A percentile compares a stretch with the other conserved stretches of the same genome.
Conservation (phyloP, 495 filamentous ascomycete species). For the Usnea hakonensis region DNA sequence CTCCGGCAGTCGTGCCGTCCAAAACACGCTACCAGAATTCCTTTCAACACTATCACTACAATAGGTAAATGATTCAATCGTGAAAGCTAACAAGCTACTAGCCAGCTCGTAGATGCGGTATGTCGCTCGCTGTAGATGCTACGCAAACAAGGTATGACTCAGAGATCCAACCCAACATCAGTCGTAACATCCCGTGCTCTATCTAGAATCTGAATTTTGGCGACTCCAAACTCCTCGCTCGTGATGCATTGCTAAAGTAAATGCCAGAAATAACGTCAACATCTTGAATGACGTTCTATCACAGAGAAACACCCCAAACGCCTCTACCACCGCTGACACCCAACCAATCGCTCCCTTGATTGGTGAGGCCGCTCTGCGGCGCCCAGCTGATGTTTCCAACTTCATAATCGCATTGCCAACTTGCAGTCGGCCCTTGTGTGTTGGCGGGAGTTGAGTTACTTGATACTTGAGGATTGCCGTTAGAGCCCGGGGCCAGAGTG, state of each 20-base stretch:
- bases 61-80: background rate
- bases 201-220: background rate
- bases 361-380: slow-evolving; percentile 62
- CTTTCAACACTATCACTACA: background rate
- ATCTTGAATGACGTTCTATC: slow-evolving; percentile 17
- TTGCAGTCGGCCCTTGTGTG: slow-evolving; percentile 62
- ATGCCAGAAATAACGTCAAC: background rate
- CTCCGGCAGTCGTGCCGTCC: background rate
- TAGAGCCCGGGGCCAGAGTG: slow-evolving; percentile 36
- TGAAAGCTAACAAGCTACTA: background rate
- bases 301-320: slow-evolving; percentile 79
- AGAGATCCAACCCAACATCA: background rate
- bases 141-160: background rate
- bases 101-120: background rate
- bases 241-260: background rate
- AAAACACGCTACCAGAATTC: background rate
- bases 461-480: slow-evolving; percentile 33
- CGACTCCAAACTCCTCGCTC: slow-evolving; percentile 3
- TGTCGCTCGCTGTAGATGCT: background rate
- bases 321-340: slow-evolving; percentile 88
- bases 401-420: slow-evolving; percentile 95
- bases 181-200: background rate
- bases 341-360: slow-evolving; percentile 84
- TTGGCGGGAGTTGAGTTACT: slow-evolving; percentile 42
- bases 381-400: slow-evolving; percentile 94